These are phyloP conservation scores for Sporothrix inflata DNA, from an alignment of 2,329 filamentous ascomycete genomes.

Conservation along the genomic window DNA sequence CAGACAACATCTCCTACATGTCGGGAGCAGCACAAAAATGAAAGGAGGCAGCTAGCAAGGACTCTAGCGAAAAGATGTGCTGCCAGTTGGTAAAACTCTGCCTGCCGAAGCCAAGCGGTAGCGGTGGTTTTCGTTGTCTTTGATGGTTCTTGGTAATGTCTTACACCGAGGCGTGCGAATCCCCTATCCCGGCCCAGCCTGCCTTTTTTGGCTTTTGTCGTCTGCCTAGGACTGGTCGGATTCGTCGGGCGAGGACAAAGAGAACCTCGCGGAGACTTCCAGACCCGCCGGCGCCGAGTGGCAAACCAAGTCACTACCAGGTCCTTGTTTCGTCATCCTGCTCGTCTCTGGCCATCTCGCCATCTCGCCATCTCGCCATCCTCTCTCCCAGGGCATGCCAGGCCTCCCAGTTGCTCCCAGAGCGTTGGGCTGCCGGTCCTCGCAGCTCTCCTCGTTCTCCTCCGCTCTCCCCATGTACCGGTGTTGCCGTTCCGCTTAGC, in stretches of 20 bases:
- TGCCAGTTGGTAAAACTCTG: constrained; percentile 9
- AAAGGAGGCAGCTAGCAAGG: neutral
- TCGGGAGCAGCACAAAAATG: neutral
- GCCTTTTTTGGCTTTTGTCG: neutral
- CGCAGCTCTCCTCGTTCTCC: neutral
- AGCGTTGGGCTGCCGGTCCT: neutral
- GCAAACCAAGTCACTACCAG: neutral
- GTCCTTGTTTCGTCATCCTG: constrained; percentile 17
- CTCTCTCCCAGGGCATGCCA: neutral
- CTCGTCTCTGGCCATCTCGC: neutral
- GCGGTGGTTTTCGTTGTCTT: neutral
- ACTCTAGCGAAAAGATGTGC: neutral
- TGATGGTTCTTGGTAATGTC: constrained; percentile 15
- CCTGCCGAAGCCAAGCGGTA: neutral
- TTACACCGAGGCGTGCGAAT: neutral
- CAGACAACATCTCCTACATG: neutral
- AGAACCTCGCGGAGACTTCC: neutral
- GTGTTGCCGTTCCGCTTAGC: constrained; percentile 12
- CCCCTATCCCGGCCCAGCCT: neutral
- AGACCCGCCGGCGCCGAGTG: neutral
- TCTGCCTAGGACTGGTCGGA: neutral
- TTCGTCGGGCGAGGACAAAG: constrained; percentile 7
- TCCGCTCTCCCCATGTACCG: constrained; percentile 12
- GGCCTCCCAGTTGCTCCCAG: neutral
- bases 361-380: neutral